These are phyloP conservation scores for Kwoniella europaea DNA, from an alignment of 768 basidiomycete genomes.

Conservation along the genomic window DNA sequence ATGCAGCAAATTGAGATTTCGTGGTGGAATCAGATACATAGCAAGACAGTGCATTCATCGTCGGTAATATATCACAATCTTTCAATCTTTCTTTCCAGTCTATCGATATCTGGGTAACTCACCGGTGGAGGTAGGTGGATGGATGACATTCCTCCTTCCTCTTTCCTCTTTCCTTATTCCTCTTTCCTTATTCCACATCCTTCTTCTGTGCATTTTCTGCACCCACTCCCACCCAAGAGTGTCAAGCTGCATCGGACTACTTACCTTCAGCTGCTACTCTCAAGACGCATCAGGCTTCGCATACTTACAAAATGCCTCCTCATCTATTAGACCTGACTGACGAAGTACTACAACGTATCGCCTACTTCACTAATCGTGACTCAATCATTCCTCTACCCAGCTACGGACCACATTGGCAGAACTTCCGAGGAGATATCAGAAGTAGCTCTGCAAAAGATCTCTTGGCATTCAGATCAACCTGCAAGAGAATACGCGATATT, in stretches of 20 bases:
- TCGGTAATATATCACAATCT: no score
- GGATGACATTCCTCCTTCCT: no score
- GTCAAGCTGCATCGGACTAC: no score
- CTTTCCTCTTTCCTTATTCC: neutral
- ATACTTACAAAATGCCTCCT: neutral
- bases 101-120: neutral
- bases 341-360: conserved; percentile 5
- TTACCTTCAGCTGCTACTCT: no score
- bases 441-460: neutral
- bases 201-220: neutral
- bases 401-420: conserved; percentile 8
- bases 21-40: no score
- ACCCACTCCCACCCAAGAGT: no score
- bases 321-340: neutral
- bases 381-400: neutral
- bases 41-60: no score
- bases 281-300: no score
- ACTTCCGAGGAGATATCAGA: conserved; percentile 1
- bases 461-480: neutral
- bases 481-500: neutral
- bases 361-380: neutral
- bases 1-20: no score
- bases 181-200: neutral
- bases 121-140: neutral
- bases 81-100: no score